Evolutionary conservation across 352 stramenopile genomes (phyloP).

Genomic region (Phytophthora kernoviae): DNA sequence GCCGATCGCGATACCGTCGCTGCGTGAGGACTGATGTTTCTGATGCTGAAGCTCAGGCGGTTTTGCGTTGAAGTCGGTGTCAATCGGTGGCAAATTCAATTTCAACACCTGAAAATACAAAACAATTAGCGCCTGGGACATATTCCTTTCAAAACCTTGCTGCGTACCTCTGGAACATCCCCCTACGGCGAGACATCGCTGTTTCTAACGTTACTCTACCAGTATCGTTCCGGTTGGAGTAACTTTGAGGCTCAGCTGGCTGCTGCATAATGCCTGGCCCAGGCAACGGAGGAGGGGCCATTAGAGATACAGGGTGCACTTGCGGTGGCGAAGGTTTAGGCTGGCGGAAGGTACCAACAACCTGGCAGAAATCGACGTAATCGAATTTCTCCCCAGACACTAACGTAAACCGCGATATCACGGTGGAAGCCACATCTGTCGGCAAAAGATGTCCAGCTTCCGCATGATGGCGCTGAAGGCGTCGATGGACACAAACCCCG

Average conservation of each 20-base stretch:
- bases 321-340: conserved; percentile 11
- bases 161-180: conserved; percentile 22
- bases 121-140: conserved; percentile 4
- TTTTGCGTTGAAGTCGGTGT: conserved; percentile 27
- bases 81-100: conserved; percentile 30
- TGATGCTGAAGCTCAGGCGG: conserved; percentile 4
- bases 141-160: not conserved
- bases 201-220: conserved; percentile 15
- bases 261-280: not conserved
- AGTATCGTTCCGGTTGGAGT: conserved; percentile 1
- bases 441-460: conserved; percentile 62
- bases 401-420: conserved; percentile 54
- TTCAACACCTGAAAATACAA: conserved; percentile 24
- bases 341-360: conserved; percentile 16
- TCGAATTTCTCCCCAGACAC: conserved; percentile 63
- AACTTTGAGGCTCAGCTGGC: not conserved
- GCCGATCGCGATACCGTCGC: conserved; percentile 4
- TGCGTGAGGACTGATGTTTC: conserved; percentile 13
- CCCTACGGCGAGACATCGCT: not conserved
- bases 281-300: not conserved
- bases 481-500: conserved; percentile 68
- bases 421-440: conserved; percentile 42
- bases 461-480: conserved; percentile 68
- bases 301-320: conserved; percentile 14
- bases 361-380: conserved; percentile 75